These are phyloP conservation scores for Poa pratensis DNA, from an alignment of 176 grass and related monocot genomes.

Conservation along the genomic window DNA sequence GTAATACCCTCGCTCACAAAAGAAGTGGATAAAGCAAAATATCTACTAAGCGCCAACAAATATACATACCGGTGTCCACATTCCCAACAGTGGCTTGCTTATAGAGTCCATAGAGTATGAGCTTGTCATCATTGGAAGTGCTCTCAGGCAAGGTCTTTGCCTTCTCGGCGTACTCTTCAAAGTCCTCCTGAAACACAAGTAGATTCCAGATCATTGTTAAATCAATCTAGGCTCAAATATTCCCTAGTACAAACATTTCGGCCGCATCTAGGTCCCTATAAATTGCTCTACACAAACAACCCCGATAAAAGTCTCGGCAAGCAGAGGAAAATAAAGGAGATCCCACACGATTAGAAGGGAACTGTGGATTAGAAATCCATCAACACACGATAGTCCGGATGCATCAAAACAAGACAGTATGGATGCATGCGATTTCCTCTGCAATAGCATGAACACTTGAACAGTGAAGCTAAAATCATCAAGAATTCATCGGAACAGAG, in stretches of 20 bases:
- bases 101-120: constrained; percentile 81
- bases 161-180: constrained; percentile 67
- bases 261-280: not conserved
- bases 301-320: not conserved
- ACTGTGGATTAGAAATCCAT: not conserved
- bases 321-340: not conserved
- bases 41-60: not conserved
- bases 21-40: constrained; percentile 11
- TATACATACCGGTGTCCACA: constrained; percentile 64
- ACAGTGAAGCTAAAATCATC: not conserved
- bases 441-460: not conserved
- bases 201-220: not conserved
- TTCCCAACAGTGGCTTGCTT: constrained; percentile 81
- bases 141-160: constrained; percentile 66
- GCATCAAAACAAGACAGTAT: constrained; percentile 7
- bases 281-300: not conserved
- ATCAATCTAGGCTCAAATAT: not conserved
- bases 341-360: not conserved
- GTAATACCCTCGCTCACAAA: not conserved
- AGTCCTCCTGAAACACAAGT: constrained; percentile 60
- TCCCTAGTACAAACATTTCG: not conserved
- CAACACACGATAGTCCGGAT: constrained; percentile 1
- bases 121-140: constrained; percentile 65
- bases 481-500: constrained; percentile 17
- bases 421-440: constrained; percentile 22